Evolutionary conservation across 2,329 filamentous ascomycete genomes (phyloP).

Genomic region (Colletotrichum sp.): DNA sequence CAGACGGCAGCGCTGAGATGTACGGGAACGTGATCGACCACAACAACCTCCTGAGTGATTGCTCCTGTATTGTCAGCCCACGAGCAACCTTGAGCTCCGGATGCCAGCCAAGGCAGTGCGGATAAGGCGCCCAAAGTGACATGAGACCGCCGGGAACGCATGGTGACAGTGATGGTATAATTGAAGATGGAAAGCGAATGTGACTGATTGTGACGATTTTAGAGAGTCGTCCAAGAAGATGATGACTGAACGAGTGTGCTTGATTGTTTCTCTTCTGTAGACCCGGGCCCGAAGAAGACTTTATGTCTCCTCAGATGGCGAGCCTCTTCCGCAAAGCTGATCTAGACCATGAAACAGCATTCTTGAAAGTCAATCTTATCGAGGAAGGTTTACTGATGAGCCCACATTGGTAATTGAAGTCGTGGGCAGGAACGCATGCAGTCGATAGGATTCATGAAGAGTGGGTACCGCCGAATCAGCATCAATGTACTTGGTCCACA

Average conservation of each 20-base stretch:
- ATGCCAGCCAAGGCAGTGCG: not conserved
- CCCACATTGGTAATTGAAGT: not conserved
- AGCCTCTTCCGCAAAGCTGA: not conserved
- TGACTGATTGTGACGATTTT: not conserved
- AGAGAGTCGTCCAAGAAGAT: not conserved
- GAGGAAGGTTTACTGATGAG: not conserved
- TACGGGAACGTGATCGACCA: not conserved
- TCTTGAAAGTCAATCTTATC: not conserved
- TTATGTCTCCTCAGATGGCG: not conserved
- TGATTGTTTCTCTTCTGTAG: not conserved
- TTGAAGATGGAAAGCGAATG: not conserved
- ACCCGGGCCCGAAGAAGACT: not conserved
- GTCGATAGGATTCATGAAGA: not conserved
- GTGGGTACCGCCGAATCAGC: not conserved
- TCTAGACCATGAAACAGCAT: not conserved
- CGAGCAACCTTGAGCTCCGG: not conserved
- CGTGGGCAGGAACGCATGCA: not conserved
- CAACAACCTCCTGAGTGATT: not conserved
- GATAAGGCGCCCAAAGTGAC: not conserved
- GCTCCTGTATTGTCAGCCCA: rapidly evolving
- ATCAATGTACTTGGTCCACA: not conserved
- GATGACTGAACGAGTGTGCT: not conserved
- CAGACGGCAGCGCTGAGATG: not conserved
- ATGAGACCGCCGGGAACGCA: not conserved
- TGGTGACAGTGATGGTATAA: not conserved